A percentile compares a stretch with the other conserved stretches of the same genome.
Evolutionary conservation across 352 stramenopile species (phyloP).

Genomic region (Discostella stelligera): DNA sequence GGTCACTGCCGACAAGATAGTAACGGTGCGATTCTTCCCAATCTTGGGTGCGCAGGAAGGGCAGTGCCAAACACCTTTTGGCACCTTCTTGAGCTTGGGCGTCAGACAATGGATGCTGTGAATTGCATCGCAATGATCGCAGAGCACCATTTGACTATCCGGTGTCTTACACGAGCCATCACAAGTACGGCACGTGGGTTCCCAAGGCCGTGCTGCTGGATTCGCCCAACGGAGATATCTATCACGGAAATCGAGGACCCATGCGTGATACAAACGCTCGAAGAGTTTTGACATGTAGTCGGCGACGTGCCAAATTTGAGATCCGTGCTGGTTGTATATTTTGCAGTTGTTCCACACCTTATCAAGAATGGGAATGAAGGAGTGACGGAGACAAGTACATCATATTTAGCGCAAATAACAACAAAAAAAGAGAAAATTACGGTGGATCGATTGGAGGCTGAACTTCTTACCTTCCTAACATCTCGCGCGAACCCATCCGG

Average conservation of each 20-base stretch:
- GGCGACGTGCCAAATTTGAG: slow-evolving; percentile 83
- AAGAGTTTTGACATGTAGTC: slow-evolving; percentile 87
- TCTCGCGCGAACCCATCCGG: slow-evolving; percentile 82
- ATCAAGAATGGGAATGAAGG: slow-evolving; percentile 2
- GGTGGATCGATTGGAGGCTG: background rate
- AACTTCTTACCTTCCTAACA: slow-evolving; percentile 73
- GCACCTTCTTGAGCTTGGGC: slow-evolving; percentile 80
- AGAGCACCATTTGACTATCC: slow-evolving; percentile 82
- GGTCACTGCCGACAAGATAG: slow-evolving; percentile 75
- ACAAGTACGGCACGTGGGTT: slow-evolving; percentile 80
- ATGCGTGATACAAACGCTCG: slow-evolving; percentile 84
- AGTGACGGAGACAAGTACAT: background rate
- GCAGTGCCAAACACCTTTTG: slow-evolving; percentile 84
- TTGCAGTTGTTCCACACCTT: slow-evolving; percentile 87
- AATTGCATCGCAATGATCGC: slow-evolving; percentile 88
- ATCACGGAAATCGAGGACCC: slow-evolving; percentile 86
- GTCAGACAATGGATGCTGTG: slow-evolving; percentile 85
- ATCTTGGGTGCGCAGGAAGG: slow-evolving; percentile 81
- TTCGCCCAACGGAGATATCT: slow-evolving; percentile 83
- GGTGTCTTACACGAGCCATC: slow-evolving; percentile 71
- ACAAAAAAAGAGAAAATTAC: background rate
- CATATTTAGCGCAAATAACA: background rate
- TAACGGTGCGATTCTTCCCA: slow-evolving; percentile 63
- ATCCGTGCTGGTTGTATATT: slow-evolving; percentile 85
- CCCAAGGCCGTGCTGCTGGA: slow-evolving; percentile 84